phyloP scores from a whole-genome alignment of 2,329 filamentous ascomycete species.

The Macroventuria anomochaeta region DNA sequence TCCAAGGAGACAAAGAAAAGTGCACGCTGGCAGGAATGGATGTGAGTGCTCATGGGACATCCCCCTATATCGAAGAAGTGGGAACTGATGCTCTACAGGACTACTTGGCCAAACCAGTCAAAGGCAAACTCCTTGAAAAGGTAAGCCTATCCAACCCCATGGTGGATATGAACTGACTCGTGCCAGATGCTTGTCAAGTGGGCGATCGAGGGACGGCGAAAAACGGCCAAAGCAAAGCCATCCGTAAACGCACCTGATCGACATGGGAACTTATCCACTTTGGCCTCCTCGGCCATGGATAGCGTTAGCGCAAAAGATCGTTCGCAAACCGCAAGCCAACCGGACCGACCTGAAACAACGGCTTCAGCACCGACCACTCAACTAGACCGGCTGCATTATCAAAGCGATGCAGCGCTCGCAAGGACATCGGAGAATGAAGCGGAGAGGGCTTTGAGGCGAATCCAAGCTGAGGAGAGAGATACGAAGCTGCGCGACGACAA shows the following conservation, averaged over 20 bases:
- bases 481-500: constrained; percentile 62
- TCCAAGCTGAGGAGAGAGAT: constrained; percentile 62
- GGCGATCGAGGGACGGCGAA: constrained; percentile 58
- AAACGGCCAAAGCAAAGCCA: constrained; percentile 35
- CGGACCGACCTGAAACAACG: constrained; percentile 45
- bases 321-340: constrained; percentile 35
- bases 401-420: constrained; percentile 49
- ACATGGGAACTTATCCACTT: constrained; percentile 19
- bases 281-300: constrained; percentile 22
- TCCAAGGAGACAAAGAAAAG: constrained; percentile 77
- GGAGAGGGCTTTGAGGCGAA: constrained; percentile 55
- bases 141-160: constrained; percentile 26
- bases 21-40: constrained; percentile 78
- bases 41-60: constrained; percentile 32
- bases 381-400: constrained; percentile 48
- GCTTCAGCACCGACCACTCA: constrained; percentile 42
- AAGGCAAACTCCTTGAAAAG: constrained; percentile 69
- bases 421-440: constrained; percentile 53
- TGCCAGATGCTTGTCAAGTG: constrained; percentile 68
- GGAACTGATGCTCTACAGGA: constrained; percentile 29
- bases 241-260: constrained; percentile 39
- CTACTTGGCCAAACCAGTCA: constrained; percentile 63
- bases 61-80: constrained; percentile 12
- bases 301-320: constrained; percentile 37
- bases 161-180: constrained; percentile 23